Percentiles rank a stretch among this genome's conserved stretches.
These are phyloP conservation scores for Globisporangium iwayamae DNA, from an alignment of 352 stramenopile genomes.

Conservation along the genomic window DNA sequence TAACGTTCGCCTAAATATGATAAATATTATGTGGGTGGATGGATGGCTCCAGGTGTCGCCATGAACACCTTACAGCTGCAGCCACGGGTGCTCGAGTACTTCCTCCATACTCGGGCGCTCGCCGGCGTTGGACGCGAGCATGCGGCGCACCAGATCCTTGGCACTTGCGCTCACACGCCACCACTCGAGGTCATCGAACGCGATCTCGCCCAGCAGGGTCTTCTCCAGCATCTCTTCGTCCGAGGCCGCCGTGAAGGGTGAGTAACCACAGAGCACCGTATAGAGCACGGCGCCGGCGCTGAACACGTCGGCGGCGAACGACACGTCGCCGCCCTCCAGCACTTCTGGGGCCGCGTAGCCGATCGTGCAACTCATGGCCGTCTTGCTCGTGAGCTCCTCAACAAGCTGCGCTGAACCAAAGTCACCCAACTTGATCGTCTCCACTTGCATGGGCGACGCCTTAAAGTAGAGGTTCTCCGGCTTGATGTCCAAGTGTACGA, in stretches of 20 bases:
- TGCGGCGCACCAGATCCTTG: slow-evolving; percentile 54
- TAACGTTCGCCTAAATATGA: background rate
- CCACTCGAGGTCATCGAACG: slow-evolving; percentile 61
- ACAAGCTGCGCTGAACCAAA: slow-evolving; percentile 60
- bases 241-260: slow-evolving; percentile 55
- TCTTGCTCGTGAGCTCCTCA: slow-evolving; percentile 33
- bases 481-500: slow-evolving; percentile 81
- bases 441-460: slow-evolving; percentile 33
- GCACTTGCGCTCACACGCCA: slow-evolving; percentile 39
- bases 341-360: slow-evolving; percentile 75
- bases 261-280: slow-evolving; percentile 60
- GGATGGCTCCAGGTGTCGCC: background rate
- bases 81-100: slow-evolving; percentile 60
- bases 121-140: slow-evolving; percentile 43
- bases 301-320: slow-evolving; percentile 71
- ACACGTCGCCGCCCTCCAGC: slow-evolving; percentile 41
- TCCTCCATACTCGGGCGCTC: slow-evolving; percentile 60
- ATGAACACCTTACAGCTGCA: slow-evolving; percentile 23
- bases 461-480: slow-evolving; percentile 80
- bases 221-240: slow-evolving; percentile 61
- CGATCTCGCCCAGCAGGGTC: slow-evolving; percentile 42
- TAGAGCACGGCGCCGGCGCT: slow-evolving; percentile 70
- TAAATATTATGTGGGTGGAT: too few species aligned
- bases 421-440: slow-evolving; percentile 65
- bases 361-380: slow-evolving; percentile 60